Conservation (phyloP, 2,329 filamentous ascomycete species). For the Chalaropsis ovoidea region DNA sequence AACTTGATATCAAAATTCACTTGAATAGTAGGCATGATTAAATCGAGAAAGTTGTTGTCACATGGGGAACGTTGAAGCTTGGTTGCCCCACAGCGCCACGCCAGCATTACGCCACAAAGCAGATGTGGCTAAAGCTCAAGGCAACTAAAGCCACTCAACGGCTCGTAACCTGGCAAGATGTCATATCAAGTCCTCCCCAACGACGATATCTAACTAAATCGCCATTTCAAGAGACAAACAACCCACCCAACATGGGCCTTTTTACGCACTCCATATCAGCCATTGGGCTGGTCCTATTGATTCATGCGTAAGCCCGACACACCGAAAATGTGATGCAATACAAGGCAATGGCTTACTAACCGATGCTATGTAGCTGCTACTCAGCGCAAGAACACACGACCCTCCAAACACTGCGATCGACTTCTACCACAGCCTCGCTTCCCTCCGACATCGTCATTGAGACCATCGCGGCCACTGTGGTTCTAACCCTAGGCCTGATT, state of each 20-base stretch:
- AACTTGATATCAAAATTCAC: too few species aligned
- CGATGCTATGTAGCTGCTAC: conserved; percentile 59
- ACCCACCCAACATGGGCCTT: conserved; percentile 16
- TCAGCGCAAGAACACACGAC: conserved; percentile 87
- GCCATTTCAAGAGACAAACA: not conserved
- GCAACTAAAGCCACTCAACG: not conserved
- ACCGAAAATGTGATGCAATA: not conserved
- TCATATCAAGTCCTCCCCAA: not conserved
- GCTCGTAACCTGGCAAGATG: not conserved
- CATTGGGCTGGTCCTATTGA: conserved; percentile 66
- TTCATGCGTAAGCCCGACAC: conserved; percentile 59
- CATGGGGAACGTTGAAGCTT: too few species aligned
- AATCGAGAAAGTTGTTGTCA: too few species aligned
- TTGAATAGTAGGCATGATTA: too few species aligned
- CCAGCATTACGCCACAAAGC: not conserved
- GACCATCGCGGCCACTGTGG: conserved; percentile 65
- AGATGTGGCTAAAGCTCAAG: conserved; percentile 8
- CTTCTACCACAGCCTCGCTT: conserved; percentile 44
- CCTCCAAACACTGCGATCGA: conserved; percentile 50
- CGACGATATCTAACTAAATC: not conserved
- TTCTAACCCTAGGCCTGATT: conserved; percentile 78
- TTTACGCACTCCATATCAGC: conserved; percentile 34
- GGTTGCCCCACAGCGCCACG: not conserved
- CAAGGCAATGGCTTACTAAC: conserved; percentile 31
- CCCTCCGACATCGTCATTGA: conserved; percentile 84